Evolutionary conservation across 1,139 yeast species (phyloP).

Genomic region (Taphrina deformans): DNA sequence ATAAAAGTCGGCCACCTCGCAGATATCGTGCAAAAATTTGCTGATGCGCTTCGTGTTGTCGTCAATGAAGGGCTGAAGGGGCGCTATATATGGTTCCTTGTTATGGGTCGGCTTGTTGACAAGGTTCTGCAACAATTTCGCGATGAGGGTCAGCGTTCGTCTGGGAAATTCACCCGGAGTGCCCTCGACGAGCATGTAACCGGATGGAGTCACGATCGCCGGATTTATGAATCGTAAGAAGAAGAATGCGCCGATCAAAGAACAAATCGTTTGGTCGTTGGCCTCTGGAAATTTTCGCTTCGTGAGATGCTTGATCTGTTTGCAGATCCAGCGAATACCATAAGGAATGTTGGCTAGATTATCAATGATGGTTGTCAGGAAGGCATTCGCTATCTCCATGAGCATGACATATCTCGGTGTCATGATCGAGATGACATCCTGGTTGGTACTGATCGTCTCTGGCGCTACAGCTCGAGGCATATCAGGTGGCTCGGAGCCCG

Average conservation of each 20-base stretch:
- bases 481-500: conserved; percentile 29
- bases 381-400: conserved; percentile 56
- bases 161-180: conserved; percentile 54
- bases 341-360: conserved; percentile 64
- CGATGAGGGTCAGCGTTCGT: conserved; percentile 74
- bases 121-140: conserved; percentile 80
- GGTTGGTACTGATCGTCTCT: conserved; percentile 45
- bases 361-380: conserved; percentile 62
- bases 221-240: conserved; percentile 87
- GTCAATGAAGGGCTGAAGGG: conserved; percentile 44
- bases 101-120: conserved; percentile 60
- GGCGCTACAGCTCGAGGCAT: conserved; percentile 41
- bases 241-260: conserved; percentile 72
- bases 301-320: conserved; percentile 67
- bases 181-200: conserved; percentile 52
- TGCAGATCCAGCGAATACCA: conserved; percentile 73
- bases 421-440: conserved; percentile 44
- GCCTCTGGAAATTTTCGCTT: conserved; percentile 66
- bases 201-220: conserved; percentile 85
- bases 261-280: conserved; percentile 54
- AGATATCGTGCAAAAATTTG: conserved; percentile 46
- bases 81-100: conserved; percentile 48
- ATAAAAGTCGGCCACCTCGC: conserved; percentile 51
- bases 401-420: conserved; percentile 49
- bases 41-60: conserved; percentile 45